Conservation (phyloP, 371 early-diverging fungal species). For the Cladochytrium tenue region DNA sequence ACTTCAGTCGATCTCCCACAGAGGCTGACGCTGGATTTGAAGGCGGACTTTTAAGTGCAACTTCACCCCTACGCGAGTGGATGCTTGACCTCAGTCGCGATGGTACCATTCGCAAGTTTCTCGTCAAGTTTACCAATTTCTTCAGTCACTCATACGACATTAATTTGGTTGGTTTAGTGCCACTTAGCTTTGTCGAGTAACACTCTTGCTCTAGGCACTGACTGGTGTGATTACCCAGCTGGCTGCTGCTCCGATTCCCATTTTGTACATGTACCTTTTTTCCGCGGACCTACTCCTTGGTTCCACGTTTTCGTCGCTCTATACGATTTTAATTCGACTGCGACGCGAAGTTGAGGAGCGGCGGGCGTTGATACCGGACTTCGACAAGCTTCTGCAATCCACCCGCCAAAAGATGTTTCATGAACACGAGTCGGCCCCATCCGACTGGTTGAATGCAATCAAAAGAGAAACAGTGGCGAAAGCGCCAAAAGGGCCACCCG, state of each 20-base stretch:
- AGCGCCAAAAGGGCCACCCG: background rate
- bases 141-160: constrained; percentile 85
- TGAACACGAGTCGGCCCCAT: background rate
- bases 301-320: constrained; percentile 19
- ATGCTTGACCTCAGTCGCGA: constrained; percentile 26
- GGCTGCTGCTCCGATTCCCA: constrained; percentile 46
- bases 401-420: constrained; percentile 26
- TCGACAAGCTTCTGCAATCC: constrained; percentile 16
- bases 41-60: constrained; percentile 10
- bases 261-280: constrained; percentile 40
- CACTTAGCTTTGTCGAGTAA: no score
- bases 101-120: constrained; percentile 39
- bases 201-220: constrained; percentile 51
- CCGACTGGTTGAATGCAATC: background rate
- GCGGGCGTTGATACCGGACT: constrained; percentile 14
- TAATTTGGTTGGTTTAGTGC: constrained; percentile 71
- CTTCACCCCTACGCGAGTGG: constrained; percentile 10
- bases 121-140: constrained; percentile 51
- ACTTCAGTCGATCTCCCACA: background rate
- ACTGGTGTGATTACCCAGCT: constrained; percentile 85
- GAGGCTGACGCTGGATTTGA: background rate
- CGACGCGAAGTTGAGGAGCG: constrained; percentile 34
- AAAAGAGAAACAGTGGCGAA: constrained; percentile 1
- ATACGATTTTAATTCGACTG: constrained; percentile 29
- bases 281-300: constrained; percentile 29